Base-by-base conservation (phyloP, 495 filamentous ascomycete species). In the Podospora anserina region DNA sequence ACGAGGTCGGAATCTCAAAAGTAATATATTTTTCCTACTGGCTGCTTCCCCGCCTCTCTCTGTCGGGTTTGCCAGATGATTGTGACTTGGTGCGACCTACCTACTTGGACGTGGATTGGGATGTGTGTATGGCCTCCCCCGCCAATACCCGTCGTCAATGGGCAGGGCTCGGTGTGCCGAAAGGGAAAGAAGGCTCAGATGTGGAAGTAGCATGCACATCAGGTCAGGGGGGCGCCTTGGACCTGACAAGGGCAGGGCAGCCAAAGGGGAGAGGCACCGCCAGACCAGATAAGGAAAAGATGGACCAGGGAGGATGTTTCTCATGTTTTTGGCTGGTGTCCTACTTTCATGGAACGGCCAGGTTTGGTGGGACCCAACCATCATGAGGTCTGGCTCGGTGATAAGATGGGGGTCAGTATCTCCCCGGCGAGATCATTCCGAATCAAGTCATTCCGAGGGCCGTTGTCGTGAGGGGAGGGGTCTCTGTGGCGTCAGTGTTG, bases 101-200 rank as follows among this genome's bases (percentile, higher is more conserved):
- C 39, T 49, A 49, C 39, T 49, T 49, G 39, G 39, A 39, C 23
- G 23, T 23, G 1, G 23, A 23, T 23, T 39, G 34, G 34, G 34
- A 49, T 49, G 39, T 16, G 13, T 16, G 39, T 11, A 49, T 49
- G 9, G 9, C 13, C 39, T 49, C 39, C 39, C 39, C 39, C 39
- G 39, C 39, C 39, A 49, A 49, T 49, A 49, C 39, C 39, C 39
- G 39, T 49, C 39, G 23, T 58, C 18, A 9, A 58, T 20, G 7
- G 55, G 55, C n/a, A 26, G 55, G 55, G 55, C 55, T 58, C 55
- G 55, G 55, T 58, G 55, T 58, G 55, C 55, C 55, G 39, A 58
- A 58, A 58, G 18, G 55, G 55, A 26, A 58, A 58, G 55, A 9
- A 58, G 23, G 5, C 13, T 49, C 39, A 49, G 39, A 49, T 49